phyloP scores from a whole-genome alignment of 192 early-diverging fungal genomes.

The Chytriomyces hyalinus region DNA sequence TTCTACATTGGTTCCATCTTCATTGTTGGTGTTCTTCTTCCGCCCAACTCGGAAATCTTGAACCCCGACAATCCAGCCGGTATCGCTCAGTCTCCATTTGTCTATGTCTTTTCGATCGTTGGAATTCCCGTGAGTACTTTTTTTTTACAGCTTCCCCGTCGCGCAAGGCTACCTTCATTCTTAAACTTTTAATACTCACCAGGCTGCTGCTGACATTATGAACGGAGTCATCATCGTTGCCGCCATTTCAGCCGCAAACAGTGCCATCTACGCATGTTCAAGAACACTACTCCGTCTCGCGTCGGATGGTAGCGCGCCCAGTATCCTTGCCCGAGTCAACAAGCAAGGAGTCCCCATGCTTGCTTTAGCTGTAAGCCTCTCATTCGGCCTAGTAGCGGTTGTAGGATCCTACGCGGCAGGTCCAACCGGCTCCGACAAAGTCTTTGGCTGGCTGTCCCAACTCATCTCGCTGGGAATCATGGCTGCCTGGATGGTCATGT shows the following conservation, averaged over 20 bases:
- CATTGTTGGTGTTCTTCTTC: conserved; percentile 74
- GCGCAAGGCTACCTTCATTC: background rate
- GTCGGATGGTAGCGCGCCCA: conserved; percentile 66
- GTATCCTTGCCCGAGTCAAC: conserved; percentile 52
- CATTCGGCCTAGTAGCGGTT: conserved; percentile 65
- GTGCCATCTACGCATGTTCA: conserved; percentile 72
- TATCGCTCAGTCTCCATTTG: conserved; percentile 65
- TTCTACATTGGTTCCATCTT: conserved; percentile 74
- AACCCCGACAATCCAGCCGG: conserved; percentile 59
- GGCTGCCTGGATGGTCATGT: conserved; percentile 15
- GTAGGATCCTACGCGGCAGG: conserved; percentile 51
- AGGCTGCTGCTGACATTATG: conserved; percentile 64
- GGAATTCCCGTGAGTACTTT: conserved; percentile 47
- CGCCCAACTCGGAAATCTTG: conserved; percentile 45
- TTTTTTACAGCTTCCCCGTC: background rate
- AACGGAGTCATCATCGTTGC: conserved; percentile 75
- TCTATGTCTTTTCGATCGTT: conserved; percentile 62
- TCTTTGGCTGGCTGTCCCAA: conserved; percentile 48
- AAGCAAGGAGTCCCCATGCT: conserved; percentile 67
- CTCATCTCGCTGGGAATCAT: conserved; percentile 21
- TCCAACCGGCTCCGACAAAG: conserved; percentile 42
- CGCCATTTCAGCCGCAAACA: conserved; percentile 76
- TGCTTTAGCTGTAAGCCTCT: conserved; percentile 54
- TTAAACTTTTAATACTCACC: background rate
- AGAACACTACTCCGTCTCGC: conserved; percentile 68